Base-by-base conservation (phyloP, 208 protist genomes). In the Leptomonas seymouri region DNA sequence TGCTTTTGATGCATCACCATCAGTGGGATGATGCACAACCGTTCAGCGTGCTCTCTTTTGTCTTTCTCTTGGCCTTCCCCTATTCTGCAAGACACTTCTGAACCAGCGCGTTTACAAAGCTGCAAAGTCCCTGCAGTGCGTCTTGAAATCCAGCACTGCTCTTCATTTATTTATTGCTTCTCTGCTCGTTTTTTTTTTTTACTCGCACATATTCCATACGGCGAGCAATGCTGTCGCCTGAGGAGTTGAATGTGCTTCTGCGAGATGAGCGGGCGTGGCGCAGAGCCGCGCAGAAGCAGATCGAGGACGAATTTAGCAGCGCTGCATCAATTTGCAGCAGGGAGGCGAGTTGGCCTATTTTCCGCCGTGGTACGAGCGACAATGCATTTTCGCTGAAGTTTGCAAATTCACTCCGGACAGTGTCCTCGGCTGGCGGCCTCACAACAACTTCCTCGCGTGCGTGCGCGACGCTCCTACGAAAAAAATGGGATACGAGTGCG, bases 201-300 rank as follows among this genome's bases (percentile, higher is more conserved):
- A 16, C 14, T 44, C 39, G 39, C 18, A 48, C 7, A 48, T 21
- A 49, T 27, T 12, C 48, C 9, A 28, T 4, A 20, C 28, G 34
- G 16, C 21, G 9, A 57, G 49, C 31, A 25, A 64, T 65, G 60
- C 20, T 55, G 46, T 45, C 60, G 7, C 41, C 62, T n/a, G 59
- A 53, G 3, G 67, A 74, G 20, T 16, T 80, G 46, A 67, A 80
- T 53, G 82, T 84, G 2, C 76, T 85, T 54, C 41, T 91, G 28
- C 76, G 82, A 20, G 86, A 91, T 70, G 68, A 71, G 41, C 67
- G 75, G 14, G 64, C 83, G 21, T 87, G 80, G 86, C 49, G 75
- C 34, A 68, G 86, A 34, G 86, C 86, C 36, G 67, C 80, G n/a
- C 71, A 74, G 55, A 15, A 51, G 21, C 58, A 54, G n/a, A 42